Evolutionary conservation across 495 filamentous ascomycete species (phyloP).

Genomic region (Aspergillus kassunensis): DNA sequence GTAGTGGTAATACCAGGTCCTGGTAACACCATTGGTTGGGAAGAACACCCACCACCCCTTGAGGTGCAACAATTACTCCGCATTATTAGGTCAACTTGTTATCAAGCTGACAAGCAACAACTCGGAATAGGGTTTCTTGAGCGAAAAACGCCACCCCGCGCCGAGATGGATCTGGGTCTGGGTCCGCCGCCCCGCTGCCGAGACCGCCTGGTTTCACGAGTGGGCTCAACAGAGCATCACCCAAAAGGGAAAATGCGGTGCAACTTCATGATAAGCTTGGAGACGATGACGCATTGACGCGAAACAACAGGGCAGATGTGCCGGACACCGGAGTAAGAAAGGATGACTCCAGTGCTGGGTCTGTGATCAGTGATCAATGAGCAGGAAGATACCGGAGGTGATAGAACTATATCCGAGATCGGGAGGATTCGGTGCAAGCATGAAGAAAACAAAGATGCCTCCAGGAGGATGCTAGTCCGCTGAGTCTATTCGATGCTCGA

Average conservation of each 20-base stretch:
- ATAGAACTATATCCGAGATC: neutral
- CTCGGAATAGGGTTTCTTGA: neutral
- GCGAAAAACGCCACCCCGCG: constrained; percentile 1
- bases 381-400: neutral
- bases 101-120: neutral
- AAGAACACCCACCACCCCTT: neutral
- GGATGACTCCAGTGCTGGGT: neutral
- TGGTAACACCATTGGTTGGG: neutral
- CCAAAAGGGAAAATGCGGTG: neutral
- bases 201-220: neutral
- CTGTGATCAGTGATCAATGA: neutral
- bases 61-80: neutral
- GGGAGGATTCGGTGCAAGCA: constrained; percentile 7
- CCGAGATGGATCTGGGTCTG: neutral
- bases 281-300: neutral
- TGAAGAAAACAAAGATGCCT: neutral
- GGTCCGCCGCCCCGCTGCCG: constrained; percentile 4
- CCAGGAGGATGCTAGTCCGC: constrained; percentile 3
- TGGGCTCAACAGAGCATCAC: neutral
- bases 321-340: neutral
- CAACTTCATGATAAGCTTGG: neutral
- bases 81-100: neutral
- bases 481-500: constrained; percentile 6
- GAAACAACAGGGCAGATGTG: neutral
- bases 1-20: neutral